Conservation (phyloP, 2,329 filamentous ascomycete genomes). For the Penicillium sp. region DNA sequence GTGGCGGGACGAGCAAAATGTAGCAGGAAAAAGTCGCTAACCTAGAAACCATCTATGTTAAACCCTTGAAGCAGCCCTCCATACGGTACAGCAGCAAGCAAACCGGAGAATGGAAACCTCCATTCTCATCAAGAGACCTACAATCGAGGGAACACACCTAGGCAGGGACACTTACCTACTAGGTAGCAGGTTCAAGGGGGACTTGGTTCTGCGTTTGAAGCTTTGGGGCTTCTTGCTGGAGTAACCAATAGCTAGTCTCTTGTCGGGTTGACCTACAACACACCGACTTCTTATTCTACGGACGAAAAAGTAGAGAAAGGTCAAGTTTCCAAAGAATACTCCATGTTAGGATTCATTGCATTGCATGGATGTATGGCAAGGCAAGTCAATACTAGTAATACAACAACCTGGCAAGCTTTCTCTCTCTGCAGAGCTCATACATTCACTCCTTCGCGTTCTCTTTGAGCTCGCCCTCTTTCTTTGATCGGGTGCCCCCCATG, state of each 20-base stretch:
- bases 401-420: neutral
- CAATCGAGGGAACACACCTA: neutral
- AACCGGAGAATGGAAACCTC: neutral
- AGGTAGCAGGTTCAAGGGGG: neutral
- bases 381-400: neutral
- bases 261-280: neutral
- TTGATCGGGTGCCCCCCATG: neutral
- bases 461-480: neutral
- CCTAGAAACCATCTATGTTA: too few species aligned
- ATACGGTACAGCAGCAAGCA: neutral
- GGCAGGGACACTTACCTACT: neutral
- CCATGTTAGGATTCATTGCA: neutral
- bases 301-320: neutral
- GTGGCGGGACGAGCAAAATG: too few species aligned
- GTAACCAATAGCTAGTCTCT: neutral
- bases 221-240: neutral
- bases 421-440: neutral
- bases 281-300: neutral
- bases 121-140: too few species aligned
- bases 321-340: neutral
- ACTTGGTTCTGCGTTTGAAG: neutral
- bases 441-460: neutral
- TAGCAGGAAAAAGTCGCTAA: too few species aligned
- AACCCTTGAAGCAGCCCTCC: too few species aligned
- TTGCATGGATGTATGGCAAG: neutral